Conservation (phyloP, 768 basidiomycete genomes). For the Serendipita vermifera region DNA sequence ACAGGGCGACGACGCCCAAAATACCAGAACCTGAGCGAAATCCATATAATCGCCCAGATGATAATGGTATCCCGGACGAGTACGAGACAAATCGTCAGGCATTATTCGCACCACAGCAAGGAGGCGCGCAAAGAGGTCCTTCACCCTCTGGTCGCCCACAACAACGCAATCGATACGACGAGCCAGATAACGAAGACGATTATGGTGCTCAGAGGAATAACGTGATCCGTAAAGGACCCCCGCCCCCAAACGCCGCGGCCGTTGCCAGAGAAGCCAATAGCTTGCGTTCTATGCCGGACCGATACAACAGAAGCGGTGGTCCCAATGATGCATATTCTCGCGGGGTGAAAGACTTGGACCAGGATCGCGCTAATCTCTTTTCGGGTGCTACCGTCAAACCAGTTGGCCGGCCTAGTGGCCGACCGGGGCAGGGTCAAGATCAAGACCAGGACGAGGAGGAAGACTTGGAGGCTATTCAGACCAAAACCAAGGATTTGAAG, state of each 20-base stretch:
- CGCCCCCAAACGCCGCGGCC: not conserved
- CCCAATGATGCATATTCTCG: slow-evolving; percentile 57
- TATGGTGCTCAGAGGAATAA: not conserved
- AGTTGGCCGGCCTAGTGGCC: slow-evolving; percentile 36
- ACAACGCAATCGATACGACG: not conserved
- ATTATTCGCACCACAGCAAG: not conserved
- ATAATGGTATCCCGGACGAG: slow-evolving; percentile 1
- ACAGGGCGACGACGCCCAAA: not conserved
- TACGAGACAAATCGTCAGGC: not conserved
- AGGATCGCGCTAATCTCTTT: slow-evolving; percentile 62
- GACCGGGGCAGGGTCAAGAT: not conserved
- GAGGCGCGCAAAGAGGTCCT: not conserved
- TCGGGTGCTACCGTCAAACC: slow-evolving; percentile 35
- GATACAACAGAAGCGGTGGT: slow-evolving; percentile 32
- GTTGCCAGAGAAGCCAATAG: slow-evolving; percentile 5
- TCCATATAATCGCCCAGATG: slow-evolving; percentile 6
- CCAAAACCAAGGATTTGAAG: slow-evolving; percentile 76
- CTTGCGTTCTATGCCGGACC: slow-evolving; percentile 6
- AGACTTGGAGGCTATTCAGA: slow-evolving; percentile 89
- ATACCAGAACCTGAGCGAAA: not conserved
- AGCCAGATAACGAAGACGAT: not conserved
- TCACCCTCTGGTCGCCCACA: not conserved
- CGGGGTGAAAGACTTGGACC: slow-evolving; percentile 44
- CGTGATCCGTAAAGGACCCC: not conserved
- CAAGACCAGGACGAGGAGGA: slow-evolving; percentile 45